A percentile compares a stretch with the other conserved stretches of the same genome.
phyloP scores from a whole-genome alignment of 2,329 filamentous ascomycete species.

The Aspergillus sergii region DNA sequence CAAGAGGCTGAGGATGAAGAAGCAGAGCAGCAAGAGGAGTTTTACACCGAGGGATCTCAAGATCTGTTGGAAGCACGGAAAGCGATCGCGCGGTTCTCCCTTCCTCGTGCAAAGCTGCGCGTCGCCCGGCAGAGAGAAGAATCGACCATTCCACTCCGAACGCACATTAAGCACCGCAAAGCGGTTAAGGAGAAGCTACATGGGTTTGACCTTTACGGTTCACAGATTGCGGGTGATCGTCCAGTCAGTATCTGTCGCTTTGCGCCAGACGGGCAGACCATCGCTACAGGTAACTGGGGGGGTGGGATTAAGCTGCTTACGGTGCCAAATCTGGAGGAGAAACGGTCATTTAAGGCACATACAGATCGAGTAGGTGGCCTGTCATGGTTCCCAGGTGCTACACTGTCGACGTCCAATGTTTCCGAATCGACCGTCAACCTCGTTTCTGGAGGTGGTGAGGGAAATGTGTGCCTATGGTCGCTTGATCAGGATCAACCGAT shows the following conservation, averaged over 20 bases:
- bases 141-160: conserved; percentile 78
- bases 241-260: conserved; percentile 92
- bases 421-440: conserved; percentile 77
- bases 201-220: conserved; percentile 87
- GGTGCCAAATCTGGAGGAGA: conserved; percentile 79
- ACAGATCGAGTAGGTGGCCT: conserved; percentile 87
- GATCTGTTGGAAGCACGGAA: conserved; percentile 75
- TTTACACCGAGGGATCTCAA: conserved; percentile 82
- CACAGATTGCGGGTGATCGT: conserved; percentile 87
- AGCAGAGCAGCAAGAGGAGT: conserved; percentile 84
- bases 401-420: conserved; percentile 69
- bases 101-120: conserved; percentile 78
- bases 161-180: conserved; percentile 91
- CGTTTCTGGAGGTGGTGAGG: conserved; percentile 87
- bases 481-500: conserved; percentile 83
- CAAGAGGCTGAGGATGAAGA: conserved; percentile 61
- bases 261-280: conserved; percentile 77
- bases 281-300: conserved; percentile 92
- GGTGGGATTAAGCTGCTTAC: conserved; percentile 85
- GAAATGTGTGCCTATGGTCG: conserved; percentile 87
- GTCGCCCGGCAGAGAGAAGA: conserved; percentile 78
- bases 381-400: conserved; percentile 85
- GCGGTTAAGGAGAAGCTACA: conserved; percentile 79
- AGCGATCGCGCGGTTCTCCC: conserved; percentile 78
- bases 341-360: conserved; percentile 76